Evolutionary conservation across 2,329 filamentous ascomycete species (phyloP).

Genomic region (Diaporthe ampelina): DNA sequence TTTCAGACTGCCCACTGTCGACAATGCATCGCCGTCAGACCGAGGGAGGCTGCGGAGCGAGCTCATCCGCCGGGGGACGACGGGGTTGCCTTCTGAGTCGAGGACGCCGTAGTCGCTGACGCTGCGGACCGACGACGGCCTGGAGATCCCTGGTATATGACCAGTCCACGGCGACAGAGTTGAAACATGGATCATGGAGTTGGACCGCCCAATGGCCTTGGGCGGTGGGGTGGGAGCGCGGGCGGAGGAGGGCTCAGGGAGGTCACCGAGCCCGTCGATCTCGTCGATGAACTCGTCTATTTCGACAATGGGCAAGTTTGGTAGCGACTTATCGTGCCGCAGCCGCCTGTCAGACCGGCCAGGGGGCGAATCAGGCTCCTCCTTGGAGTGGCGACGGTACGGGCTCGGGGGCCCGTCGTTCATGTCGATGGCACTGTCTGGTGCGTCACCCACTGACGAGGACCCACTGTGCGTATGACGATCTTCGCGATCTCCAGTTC

Average conservation of each 20-base stretch:
- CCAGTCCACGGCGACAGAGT: slow-evolving; percentile 8
- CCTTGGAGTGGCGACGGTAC: slow-evolving; percentile 40
- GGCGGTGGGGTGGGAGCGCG: slow-evolving; percentile 49
- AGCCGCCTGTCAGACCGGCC: slow-evolving; percentile 19
- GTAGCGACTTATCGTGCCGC: slow-evolving; percentile 42
- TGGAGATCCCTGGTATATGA: slow-evolving; percentile 8
- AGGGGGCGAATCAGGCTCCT: slow-evolving; percentile 35
- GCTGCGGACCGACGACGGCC: slow-evolving; percentile 35
- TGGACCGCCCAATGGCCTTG: slow-evolving; percentile 43
- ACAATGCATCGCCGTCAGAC: slow-evolving; percentile 37
- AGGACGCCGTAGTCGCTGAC: slow-evolving; percentile 36
- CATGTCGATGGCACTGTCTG: slow-evolving; percentile 58
- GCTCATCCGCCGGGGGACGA: slow-evolving; percentile 33
- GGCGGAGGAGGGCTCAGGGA: slow-evolving; percentile 42
- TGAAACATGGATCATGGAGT: slow-evolving; percentile 17
- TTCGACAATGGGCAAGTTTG: slow-evolving; percentile 48
- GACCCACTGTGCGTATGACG: slow-evolving; percentile 35
- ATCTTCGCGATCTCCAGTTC: slow-evolving; percentile 28
- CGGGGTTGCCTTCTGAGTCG: slow-evolving; percentile 36
- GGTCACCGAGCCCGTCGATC: slow-evolving; percentile 24
- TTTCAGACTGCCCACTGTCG: slow-evolving; percentile 36
- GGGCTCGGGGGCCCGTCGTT: slow-evolving; percentile 48
- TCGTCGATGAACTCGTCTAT: slow-evolving; percentile 50
- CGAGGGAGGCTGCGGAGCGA: slow-evolving; percentile 36
- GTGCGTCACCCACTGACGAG: slow-evolving; percentile 53